Evolutionary conservation across 495 filamentous ascomycete genomes (phyloP).

Genomic region (Trichoderma asperelloides): DNA sequence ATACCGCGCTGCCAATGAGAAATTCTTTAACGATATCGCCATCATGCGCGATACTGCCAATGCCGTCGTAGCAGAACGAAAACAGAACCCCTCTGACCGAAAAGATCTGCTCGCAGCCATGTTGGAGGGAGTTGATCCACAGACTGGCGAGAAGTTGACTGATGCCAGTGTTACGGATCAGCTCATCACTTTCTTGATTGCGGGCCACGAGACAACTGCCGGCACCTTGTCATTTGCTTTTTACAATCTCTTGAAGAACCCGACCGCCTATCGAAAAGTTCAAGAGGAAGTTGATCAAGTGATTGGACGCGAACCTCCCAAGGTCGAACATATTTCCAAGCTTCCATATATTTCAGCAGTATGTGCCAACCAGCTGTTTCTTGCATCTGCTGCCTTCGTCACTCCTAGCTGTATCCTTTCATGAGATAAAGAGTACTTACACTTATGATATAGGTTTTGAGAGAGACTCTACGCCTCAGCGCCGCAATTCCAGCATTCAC

Average conservation of each 20-base stretch:
- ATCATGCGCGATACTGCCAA: conserved; percentile 40
- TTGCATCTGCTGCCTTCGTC: neutral
- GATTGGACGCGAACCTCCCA: conserved; percentile 48
- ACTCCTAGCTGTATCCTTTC: neutral
- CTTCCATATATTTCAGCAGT: conserved; percentile 49
- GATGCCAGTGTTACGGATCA: conserved; percentile 50
- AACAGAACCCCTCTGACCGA: conserved; percentile 42
- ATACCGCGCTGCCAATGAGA: conserved; percentile 34
- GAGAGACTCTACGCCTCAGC: conserved; percentile 56
- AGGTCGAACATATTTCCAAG: conserved; percentile 50
- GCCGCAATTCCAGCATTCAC: conserved; percentile 52
- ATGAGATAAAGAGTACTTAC: neutral
- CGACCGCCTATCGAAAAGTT: conserved; percentile 21
- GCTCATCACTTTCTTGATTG: conserved; percentile 58
- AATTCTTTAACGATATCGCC: conserved; percentile 42
- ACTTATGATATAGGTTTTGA: conserved; percentile 28
- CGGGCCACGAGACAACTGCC: conserved; percentile 61
- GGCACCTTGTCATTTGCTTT: conserved; percentile 36
- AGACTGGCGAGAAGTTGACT: conserved; percentile 48
- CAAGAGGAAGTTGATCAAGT: conserved; percentile 39
- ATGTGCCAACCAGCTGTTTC: neutral
- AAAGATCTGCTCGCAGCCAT: conserved; percentile 60
- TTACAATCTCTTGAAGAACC: conserved; percentile 29
- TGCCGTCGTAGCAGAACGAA: conserved; percentile 46
- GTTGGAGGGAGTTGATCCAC: conserved; percentile 49